A percentile compares a stretch with the other conserved stretches of the same genome.
phyloP scores from a whole-genome alignment of 1,139 yeast genomes.

The Nakaseomyces delphensis region DNA sequence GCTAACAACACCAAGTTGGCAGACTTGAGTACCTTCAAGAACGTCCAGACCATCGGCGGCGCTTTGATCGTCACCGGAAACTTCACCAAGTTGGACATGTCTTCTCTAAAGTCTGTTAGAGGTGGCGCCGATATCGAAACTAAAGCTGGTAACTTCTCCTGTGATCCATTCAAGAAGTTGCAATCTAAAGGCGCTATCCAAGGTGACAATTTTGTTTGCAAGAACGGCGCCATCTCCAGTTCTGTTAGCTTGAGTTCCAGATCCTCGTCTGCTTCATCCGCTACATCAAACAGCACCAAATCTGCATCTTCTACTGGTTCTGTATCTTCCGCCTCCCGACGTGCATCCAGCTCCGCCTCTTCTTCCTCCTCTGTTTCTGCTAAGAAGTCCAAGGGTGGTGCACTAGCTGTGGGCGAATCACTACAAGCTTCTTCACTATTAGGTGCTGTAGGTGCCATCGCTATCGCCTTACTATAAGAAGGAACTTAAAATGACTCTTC shows the following conservation, averaged over 20 bases:
- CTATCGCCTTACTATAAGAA: slow-evolving; percentile 50
- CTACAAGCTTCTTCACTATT: slow-evolving; percentile 44
- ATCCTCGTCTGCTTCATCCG: slow-evolving; percentile 31
- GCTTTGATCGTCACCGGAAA: slow-evolving; percentile 74
- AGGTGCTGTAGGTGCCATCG: slow-evolving; percentile 55
- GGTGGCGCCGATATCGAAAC: slow-evolving; percentile 89
- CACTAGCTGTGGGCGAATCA: slow-evolving; percentile 28
- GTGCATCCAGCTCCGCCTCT: too few relatives aligned
- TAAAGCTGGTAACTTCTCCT: slow-evolving; percentile 63
- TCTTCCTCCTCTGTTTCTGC: slow-evolving; percentile 5
- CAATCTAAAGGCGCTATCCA: slow-evolving; percentile 68
- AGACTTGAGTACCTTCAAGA: slow-evolving; percentile 63
- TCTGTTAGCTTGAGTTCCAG: slow-evolving; percentile 39
- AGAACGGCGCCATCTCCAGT: slow-evolving; percentile 55
- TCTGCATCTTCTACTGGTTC: slow-evolving; percentile 5
- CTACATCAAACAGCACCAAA: slow-evolving; percentile 25
- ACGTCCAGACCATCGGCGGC: slow-evolving; percentile 72
- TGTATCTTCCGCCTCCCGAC: slow-evolving; percentile 2
- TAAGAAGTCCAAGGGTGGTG: slow-evolving; percentile 26
- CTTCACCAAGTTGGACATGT: slow-evolving; percentile 71
- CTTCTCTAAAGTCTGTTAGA: slow-evolving; percentile 61
- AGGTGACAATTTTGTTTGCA: slow-evolving; percentile 84
- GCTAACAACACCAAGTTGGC: slow-evolving; percentile 71
- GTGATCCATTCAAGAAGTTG: slow-evolving; percentile 62
- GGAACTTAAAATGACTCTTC: background rate